These are phyloP conservation scores for Aspergillus nomiae DNA, from an alignment of 2,329 filamentous ascomycete genomes.

Conservation along the genomic window DNA sequence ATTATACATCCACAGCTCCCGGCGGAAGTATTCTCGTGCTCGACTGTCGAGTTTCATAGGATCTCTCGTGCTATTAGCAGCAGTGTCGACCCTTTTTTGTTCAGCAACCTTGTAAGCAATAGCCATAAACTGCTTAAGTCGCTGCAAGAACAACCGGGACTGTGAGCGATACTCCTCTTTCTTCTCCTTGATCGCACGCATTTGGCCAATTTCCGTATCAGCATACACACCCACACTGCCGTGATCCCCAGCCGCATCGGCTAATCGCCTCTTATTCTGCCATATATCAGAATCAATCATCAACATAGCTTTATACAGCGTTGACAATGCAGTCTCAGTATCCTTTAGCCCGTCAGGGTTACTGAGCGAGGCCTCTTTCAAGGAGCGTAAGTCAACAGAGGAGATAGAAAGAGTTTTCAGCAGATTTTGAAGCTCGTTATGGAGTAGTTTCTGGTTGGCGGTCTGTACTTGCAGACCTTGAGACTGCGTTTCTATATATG, in stretches of 20 bases:
- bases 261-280: slow-evolving; percentile 52
- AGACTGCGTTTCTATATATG: slow-evolving; percentile 95
- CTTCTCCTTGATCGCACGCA: slow-evolving; percentile 94
- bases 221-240: slow-evolving; percentile 60
- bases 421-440: slow-evolving; percentile 85
- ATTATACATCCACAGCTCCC: slow-evolving; percentile 82
- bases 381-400: slow-evolving; percentile 69
- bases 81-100: slow-evolving; percentile 66
- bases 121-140: slow-evolving; percentile 79
- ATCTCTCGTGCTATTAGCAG: slow-evolving; percentile 47
- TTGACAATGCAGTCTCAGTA: slow-evolving; percentile 75
- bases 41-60: slow-evolving; percentile 66
- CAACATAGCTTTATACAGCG: slow-evolving; percentile 86
- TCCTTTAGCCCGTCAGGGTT: slow-evolving; percentile 70
- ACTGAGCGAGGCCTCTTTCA: slow-evolving; percentile 74
- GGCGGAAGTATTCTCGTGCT: slow-evolving; percentile 71
- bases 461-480: slow-evolving; percentile 97
- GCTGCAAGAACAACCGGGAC: slow-evolving; percentile 72
- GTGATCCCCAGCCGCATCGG: slow-evolving; percentile 43
- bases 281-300: slow-evolving; percentile 86
- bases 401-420: slow-evolving; percentile 90
- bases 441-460: slow-evolving; percentile 91
- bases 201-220: slow-evolving; percentile 75
- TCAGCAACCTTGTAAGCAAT: slow-evolving; percentile 77
- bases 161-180: slow-evolving; percentile 84